phyloP scores from a whole-genome alignment of 176 grass and related monocot species.

The Zoysia japonica region DNA sequence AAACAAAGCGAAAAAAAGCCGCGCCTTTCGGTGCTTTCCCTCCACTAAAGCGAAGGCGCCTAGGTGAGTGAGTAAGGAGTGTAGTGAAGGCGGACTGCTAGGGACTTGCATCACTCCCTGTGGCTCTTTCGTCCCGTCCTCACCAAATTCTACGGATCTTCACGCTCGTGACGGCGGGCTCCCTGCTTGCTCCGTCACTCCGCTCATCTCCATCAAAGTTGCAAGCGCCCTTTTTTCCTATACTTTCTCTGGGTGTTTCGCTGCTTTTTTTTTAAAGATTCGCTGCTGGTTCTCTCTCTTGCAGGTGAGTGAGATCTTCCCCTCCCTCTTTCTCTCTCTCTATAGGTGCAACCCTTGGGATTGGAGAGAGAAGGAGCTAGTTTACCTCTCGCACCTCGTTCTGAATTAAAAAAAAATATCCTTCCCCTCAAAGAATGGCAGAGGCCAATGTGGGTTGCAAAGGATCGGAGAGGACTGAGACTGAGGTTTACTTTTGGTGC shows the following conservation, averaged over 20 bases:
- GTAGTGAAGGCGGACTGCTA: constrained; percentile 9
- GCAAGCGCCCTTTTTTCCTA: neutral
- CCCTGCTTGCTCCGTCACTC: neutral
- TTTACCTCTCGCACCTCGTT: neutral
- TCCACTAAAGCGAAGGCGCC: constrained; percentile 35
- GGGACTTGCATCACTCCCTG: neutral
- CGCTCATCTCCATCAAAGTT: neutral
- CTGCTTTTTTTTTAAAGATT: neutral
- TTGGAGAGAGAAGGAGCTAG: neutral
- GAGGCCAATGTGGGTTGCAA: neutral
- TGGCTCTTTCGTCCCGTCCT: neutral
- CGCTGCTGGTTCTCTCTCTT: neutral
- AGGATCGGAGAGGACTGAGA: constrained; percentile 16
- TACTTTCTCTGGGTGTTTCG: neutral
- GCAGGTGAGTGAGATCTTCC: neutral
- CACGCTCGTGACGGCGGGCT: constrained; percentile 1
- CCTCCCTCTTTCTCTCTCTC: neutral
- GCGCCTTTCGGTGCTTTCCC: constrained; percentile 57
- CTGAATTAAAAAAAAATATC: neutral
- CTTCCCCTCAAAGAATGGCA: neutral
- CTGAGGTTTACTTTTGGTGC: too few relatives aligned
- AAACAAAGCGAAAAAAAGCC: constrained; percentile 39
- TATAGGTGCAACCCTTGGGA: constrained; percentile 22
- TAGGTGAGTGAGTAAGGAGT: neutral
- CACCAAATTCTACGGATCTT: neutral